Percentiles rank a stretch among this genome's conserved stretches.
phyloP scores from a whole-genome alignment of 768 basidiomycete genomes.

The button mushroom (Agaricus bisporus) region DNA sequence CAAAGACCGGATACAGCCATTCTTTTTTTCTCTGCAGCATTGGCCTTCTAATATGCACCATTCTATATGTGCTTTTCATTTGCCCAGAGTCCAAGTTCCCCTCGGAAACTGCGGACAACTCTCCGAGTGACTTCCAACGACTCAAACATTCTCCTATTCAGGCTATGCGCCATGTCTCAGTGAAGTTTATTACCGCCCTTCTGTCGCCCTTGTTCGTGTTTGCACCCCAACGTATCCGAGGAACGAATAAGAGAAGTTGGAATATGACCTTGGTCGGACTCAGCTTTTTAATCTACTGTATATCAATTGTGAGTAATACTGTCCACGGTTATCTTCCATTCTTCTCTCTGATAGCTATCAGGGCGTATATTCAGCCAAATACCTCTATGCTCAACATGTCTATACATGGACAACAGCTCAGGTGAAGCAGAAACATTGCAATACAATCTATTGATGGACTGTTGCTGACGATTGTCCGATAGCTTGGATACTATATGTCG shows the following conservation, averaged over 20 bases:
- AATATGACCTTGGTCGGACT: constrained; percentile 66
- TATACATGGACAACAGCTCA: constrained; percentile 64
- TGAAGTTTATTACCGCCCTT: constrained; percentile 35
- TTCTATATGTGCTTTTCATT: constrained; percentile 36
- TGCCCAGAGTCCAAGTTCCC: constrained; percentile 50
- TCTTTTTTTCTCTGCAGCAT: constrained; percentile 42
- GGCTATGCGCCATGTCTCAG: constrained; percentile 18
- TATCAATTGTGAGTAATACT: constrained; percentile 51
- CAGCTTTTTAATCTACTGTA: constrained; percentile 55
- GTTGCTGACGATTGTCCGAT: constrained; percentile 5
- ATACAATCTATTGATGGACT: background rate
- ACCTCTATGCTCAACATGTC: constrained; percentile 69
- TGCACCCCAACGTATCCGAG: constrained; percentile 44
- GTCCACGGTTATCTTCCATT: background rate
- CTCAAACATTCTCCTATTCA: constrained; percentile 26
- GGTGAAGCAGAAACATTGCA: constrained; percentile 17
- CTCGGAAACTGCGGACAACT: constrained; percentile 13
- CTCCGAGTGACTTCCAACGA: constrained; percentile 17
- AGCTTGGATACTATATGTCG: constrained; percentile 75
- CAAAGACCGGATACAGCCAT: constrained; percentile 47
- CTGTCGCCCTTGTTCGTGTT: constrained; percentile 68
- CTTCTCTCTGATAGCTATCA: constrained; percentile 18
- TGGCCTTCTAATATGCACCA: constrained; percentile 27
- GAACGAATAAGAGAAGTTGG: constrained; percentile 52
- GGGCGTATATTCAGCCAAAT: constrained; percentile 72